phyloP scores from a whole-genome alignment of 257 asterid genomes.

The Nicotiana benthamiana region DNA sequence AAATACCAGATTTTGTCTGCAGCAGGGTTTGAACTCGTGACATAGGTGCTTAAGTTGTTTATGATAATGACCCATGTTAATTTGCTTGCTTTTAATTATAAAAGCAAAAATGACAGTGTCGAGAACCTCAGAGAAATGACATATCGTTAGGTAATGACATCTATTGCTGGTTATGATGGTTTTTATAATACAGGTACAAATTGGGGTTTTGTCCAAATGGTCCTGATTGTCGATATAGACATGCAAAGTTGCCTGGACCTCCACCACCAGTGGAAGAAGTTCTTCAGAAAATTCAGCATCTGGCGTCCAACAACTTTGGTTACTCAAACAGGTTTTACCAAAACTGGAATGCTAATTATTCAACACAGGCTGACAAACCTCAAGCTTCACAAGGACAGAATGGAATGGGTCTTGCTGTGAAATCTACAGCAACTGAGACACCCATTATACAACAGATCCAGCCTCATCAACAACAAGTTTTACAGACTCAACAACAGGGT shows the following conservation, averaged over 20 bases:
- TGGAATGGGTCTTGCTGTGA: conserved; percentile 39
- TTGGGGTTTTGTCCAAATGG: conserved; percentile 98
- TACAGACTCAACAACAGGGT: conserved; percentile 52
- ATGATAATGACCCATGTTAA: background rate
- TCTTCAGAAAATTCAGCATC: conserved; percentile 88
- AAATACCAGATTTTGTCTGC: too few species aligned
- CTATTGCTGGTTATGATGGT: conserved; percentile 2
- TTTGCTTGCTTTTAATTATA: background rate
- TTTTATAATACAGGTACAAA: conserved; percentile 58
- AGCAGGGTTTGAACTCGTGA: background rate
- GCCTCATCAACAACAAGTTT: conserved; percentile 29
- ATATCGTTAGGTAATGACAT: background rate
- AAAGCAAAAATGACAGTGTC: background rate
- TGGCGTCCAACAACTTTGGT: conserved; percentile 52
- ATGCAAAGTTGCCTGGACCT: conserved; percentile 89
- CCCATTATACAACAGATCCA: conserved; percentile 29
- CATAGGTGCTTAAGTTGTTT: background rate
- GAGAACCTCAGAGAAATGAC: background rate
- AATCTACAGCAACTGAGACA: conserved; percentile 33
- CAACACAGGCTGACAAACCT: conserved; percentile 52
- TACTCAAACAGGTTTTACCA: conserved; percentile 57
- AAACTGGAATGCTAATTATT: conserved; percentile 46
- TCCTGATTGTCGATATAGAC: conserved; percentile 93
- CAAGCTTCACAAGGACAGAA: conserved; percentile 45
- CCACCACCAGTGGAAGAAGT: conserved; percentile 92